phyloP scores from a whole-genome alignment of 495 filamentous ascomycete genomes.

The Trichoderma erinaceum region DNA sequence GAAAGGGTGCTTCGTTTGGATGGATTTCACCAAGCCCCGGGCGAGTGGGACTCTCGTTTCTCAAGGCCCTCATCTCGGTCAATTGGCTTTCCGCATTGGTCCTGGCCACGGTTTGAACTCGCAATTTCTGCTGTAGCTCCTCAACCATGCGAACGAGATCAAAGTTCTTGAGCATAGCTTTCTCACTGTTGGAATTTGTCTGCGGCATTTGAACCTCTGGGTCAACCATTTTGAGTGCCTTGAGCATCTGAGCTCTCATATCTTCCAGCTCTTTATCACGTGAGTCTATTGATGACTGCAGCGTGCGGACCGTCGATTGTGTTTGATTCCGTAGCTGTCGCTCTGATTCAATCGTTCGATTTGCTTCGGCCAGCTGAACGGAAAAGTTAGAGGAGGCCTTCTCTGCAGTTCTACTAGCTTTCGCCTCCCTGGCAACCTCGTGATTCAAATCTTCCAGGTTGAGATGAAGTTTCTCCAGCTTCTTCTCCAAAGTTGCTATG shows the following conservation, averaged over 20 bases:
- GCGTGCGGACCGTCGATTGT: conserved; percentile 74
- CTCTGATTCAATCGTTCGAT: conserved; percentile 85
- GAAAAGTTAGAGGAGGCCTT: conserved; percentile 77
- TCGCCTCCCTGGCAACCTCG: conserved; percentile 84
- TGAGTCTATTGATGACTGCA: conserved; percentile 70
- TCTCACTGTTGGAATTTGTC: conserved; percentile 43
- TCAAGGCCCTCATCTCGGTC: conserved; percentile 69
- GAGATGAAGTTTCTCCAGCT: conserved; percentile 88
- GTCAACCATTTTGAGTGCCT: conserved; percentile 79
- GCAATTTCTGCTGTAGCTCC: conserved; percentile 75
- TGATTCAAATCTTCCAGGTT: conserved; percentile 91
- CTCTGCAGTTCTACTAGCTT: conserved; percentile 85
- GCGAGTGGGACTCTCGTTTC: conserved; percentile 65
- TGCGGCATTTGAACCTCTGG: conserved; percentile 53
- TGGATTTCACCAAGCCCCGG: conserved; percentile 77
- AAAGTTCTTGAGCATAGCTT: conserved; percentile 54
- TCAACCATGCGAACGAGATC: conserved; percentile 87
- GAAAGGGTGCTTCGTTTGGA: conserved; percentile 70
- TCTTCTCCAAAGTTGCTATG: conserved; percentile 84
- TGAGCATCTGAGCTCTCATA: conserved; percentile 69
- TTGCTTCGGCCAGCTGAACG: conserved; percentile 80
- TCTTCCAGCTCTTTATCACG: conserved; percentile 73
- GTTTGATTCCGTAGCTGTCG: conserved; percentile 78
- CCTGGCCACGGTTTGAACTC: conserved; percentile 78
- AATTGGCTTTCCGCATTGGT: conserved; percentile 78